Evolutionary conservation across 495 filamentous ascomycete species (phyloP), one percentile per base, ranked within the genome.

Genomic region (Cercophora scortea): DNA sequence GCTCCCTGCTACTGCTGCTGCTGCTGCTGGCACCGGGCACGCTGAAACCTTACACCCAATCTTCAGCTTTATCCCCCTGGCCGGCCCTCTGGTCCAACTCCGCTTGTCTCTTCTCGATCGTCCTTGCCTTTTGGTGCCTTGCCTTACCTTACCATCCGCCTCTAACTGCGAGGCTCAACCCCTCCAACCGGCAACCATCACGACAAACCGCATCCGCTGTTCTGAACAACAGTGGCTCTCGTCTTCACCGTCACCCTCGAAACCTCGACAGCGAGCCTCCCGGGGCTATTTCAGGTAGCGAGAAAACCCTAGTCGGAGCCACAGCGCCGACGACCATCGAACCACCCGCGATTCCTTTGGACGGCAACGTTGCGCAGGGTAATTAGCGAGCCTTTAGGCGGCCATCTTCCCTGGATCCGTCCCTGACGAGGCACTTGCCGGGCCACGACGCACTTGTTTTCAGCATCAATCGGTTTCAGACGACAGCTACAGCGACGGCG

Each of bases 11-110:
- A 41, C 12, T 41, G 15, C 11, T 15, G 42, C 17, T 25, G 25
- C 25, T 25, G 25, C 25, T 25, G 25, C 25, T 25, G 25, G 25
- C 25, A 25, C 25, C 25, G 25, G 25, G 25, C 25, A 25, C 5
- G 25, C 25, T 25, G 43, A 63, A 64, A 59, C 55, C 54, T 55
- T 55, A 47, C 62, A 45, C 47, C 57, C 52, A 42, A 50, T 40
- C 55, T 45, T 58, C 60, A 60, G 55, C 62, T 65, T 63, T 61
- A 65, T 63, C 50, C 52, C 59, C 56, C 57, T 53, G 55, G 55
- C 52, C 40, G 15, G 47, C 56, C 45, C 16, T 32, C 13, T 12
- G 53, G 52, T 52, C 55, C 50, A 53, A 51, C 56, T 49, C 43
- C 43, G 48, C 44, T 32, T 42, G 50, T 42, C 55, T 49, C 17